Evolutionary conservation across 805 yeast species (phyloP).

Genomic region (Schwanniomyces yamadae): DNA sequence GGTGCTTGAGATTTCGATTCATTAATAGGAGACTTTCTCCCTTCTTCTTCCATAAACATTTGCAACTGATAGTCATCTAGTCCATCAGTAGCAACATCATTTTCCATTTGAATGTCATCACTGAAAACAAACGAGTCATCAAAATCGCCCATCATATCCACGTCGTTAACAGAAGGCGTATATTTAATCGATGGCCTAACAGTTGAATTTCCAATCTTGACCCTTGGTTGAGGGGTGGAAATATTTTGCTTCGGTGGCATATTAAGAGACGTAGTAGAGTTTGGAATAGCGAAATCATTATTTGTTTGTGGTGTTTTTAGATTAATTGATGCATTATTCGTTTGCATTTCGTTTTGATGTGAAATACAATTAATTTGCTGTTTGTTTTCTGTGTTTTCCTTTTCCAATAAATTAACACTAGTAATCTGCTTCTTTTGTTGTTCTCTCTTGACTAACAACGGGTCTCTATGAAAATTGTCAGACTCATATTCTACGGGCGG

Average conservation of each 20-base stretch:
- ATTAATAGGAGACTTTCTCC: conserved; percentile 1
- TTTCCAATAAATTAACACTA: conserved; percentile 8
- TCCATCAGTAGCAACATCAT: conserved; percentile 13
- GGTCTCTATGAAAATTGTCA: conserved; percentile 37
- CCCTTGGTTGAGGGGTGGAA: too few relatives aligned
- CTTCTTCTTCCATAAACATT: conserved; percentile 15
- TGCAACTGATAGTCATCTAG: conserved; percentile 25
- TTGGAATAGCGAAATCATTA: background rate
- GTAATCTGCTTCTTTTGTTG: conserved; percentile 12
- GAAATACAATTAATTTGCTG: background rate
- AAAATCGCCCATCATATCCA: conserved; percentile 25
- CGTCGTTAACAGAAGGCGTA: conserved; percentile 8
- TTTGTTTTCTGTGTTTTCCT: background rate
- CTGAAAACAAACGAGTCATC: conserved; percentile 43
- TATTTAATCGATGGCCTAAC: background rate
- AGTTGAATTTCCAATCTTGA: too few relatives aligned
- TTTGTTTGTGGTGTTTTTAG: background rate
- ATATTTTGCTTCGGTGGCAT: too few relatives aligned
- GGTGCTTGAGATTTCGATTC: background rate
- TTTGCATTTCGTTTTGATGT: too few relatives aligned
- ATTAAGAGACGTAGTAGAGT: background rate
- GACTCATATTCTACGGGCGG: conserved; percentile 29
- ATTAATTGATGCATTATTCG: conserved; percentile 9
- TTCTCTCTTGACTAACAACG: conserved; percentile 30
- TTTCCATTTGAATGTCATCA: conserved; percentile 28